Evolutionary conservation across 2,329 filamentous ascomycete genomes (phyloP), one percentile per base, ranked within the genome.

Genomic region (Tolypocladium ovalisporum): DNA sequence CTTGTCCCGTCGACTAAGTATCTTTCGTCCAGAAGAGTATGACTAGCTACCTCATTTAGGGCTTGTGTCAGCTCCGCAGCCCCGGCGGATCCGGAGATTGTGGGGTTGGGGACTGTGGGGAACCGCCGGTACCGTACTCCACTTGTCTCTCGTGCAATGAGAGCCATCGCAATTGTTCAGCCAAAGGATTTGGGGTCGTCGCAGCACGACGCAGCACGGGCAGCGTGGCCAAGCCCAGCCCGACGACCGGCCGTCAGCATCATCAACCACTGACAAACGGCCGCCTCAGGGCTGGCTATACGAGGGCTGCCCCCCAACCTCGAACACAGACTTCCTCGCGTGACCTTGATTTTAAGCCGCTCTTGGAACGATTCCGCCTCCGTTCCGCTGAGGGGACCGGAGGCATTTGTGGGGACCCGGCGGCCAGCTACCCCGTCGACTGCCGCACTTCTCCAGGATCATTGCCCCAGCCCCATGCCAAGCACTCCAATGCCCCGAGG

Each of bases 311-410:
- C n/a, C 27, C 24, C 19, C 12, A 19, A 10, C 24, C 4, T 29
- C 15, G 27, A n/a, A 19, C 24, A 29, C 24, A 29, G 44, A 10
- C 44, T 19, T 51, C 47, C 17, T 27, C 56, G 54, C 49, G 47
- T 56, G 49, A 47, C 47, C 51, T 52, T 27, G 35, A 40, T 51
- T 44, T 42, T 49, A 51, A 35, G 54, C 56, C 51, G 54, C 27
- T 13, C 32, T 58, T 55, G 58, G 58, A 60, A 42, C 40, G 40
- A 56, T 60, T 60, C 58, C 58, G 56, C 58, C 44, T 56, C 54
- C 32, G 36, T 58, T 60, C 58, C 58, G 58, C 58, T 36, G n/a
- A 37, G 39, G 29, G 34, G 22, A 15, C 56, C 34, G 40, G 54
- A n/a, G 24, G 22, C 9, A 42, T 52, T 54, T 58, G 54, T 60